phyloP scores from a whole-genome alignment of 1,139 yeast genomes.

The Eremothecium cymbalariae region DNA sequence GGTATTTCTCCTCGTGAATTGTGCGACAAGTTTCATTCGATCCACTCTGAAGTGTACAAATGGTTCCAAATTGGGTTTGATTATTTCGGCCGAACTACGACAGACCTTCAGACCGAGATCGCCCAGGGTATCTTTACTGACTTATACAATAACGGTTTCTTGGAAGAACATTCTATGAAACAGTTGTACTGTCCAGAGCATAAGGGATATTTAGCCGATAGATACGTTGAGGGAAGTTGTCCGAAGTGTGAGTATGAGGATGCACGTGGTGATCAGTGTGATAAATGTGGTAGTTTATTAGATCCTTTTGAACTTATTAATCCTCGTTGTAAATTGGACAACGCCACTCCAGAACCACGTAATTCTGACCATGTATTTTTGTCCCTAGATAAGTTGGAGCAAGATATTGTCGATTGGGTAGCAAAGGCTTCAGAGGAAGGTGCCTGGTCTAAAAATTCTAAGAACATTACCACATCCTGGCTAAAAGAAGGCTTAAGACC shows the following conservation, averaged over 20 bases:
- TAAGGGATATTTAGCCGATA: conserved; percentile 85
- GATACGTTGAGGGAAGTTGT: conserved; percentile 96
- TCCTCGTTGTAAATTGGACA: conserved; percentile 92
- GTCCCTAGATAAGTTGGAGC: conserved; percentile 75
- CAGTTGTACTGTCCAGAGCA: conserved; percentile 90
- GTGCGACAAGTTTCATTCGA: conserved; percentile 80
- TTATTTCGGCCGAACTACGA: conserved; percentile 93
- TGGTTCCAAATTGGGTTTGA: conserved; percentile 97
- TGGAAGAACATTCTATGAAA: conserved; percentile 80
- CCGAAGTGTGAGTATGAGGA: conserved; percentile 92
- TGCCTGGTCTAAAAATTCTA: conserved; percentile 86
- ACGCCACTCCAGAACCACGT: conserved; percentile 67
- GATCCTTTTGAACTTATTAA: conserved; percentile 88
- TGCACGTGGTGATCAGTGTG: conserved; percentile 99
- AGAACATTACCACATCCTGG: conserved; percentile 85
- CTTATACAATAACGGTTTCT: conserved; percentile 60
- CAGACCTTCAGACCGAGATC: conserved; percentile 83
- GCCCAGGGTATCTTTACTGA: conserved; percentile 87
- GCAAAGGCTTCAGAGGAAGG: conserved; percentile 60
- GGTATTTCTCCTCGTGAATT: conserved; percentile 77
- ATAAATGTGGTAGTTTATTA: conserved; percentile 81
- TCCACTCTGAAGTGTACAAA: conserved; percentile 84
- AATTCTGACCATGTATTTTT: conserved; percentile 82
- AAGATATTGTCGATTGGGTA: conserved; percentile 65
- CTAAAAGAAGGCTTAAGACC: conserved; percentile 87